These are phyloP conservation scores for Amyloporia xantha DNA, from an alignment of 768 basidiomycete species.

Conservation along the genomic window DNA sequence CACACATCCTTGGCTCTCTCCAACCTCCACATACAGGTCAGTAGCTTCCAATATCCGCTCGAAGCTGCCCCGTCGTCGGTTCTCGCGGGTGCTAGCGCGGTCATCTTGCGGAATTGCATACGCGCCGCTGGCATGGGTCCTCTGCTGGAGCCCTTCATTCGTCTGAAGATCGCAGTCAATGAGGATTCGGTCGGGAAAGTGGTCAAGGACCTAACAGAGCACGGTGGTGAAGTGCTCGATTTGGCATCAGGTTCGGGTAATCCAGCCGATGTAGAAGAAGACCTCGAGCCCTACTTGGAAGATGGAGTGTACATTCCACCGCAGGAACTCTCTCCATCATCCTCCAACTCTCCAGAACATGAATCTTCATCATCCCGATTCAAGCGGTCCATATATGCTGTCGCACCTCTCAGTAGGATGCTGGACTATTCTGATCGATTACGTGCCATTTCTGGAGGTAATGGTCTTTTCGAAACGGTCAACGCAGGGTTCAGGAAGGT, in stretches of 20 bases:
- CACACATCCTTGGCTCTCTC: constrained; percentile 71
- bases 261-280: constrained; percentile 31
- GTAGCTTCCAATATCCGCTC: constrained; percentile 34
- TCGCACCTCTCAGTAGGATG: constrained; percentile 77
- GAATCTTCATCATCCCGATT: constrained; percentile 28
- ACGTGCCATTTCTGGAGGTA: constrained; percentile 76
- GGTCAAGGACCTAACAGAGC: constrained; percentile 79
- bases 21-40: constrained; percentile 51
- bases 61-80: constrained; percentile 16
- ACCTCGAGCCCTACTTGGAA: constrained; percentile 38
- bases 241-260: constrained; percentile 44
- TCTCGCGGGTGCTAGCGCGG: constrained; percentile 43
- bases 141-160: constrained; percentile 73
- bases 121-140: constrained; percentile 61
- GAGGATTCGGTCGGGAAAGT: constrained; percentile 70
- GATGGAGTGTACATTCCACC: constrained; percentile 75
- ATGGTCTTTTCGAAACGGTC: constrained; percentile 74
- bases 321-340: constrained; percentile 68
- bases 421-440: constrained; percentile 74
- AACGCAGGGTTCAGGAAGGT: constrained; percentile 74
- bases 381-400: constrained; percentile 62
- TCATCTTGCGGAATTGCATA: constrained; percentile 56
- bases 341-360: constrained; percentile 24
- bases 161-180: constrained; percentile 58
- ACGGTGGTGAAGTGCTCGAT: constrained; percentile 72